Conservation (phyloP, 2,329 filamentous ascomycete genomes). For the Cladophialophora yegresii region DNA sequence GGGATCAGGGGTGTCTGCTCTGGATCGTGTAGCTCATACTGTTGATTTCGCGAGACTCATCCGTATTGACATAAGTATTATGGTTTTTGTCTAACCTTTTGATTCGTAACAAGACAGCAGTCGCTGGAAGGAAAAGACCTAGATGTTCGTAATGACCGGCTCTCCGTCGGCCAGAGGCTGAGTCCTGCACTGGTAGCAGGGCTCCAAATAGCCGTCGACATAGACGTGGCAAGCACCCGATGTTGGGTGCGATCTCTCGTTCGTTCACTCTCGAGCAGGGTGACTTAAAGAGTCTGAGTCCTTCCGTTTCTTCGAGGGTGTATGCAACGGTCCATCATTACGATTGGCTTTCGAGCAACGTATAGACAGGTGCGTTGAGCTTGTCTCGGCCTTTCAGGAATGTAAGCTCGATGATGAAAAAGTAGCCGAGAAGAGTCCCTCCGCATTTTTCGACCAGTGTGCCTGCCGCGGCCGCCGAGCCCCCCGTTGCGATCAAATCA, state of each 20-base stretch:
- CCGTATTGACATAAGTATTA: neutral
- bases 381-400: conserved; percentile 90
- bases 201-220: neutral
- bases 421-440: conserved; percentile 80
- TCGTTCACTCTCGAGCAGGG: neutral
- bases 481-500: conserved; percentile 97
- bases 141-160: neutral
- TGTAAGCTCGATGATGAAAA: conserved; percentile 94
- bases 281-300: neutral
- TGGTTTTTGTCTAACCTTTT: neutral
- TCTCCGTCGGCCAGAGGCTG: neutral
- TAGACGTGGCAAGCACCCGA: neutral
- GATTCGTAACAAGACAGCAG: neutral
- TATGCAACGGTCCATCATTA: conserved; percentile 9
- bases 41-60: neutral
- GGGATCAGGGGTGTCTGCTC: neutral
- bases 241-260: neutral
- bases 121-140: neutral
- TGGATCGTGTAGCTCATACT: neutral
- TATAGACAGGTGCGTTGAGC: conserved; percentile 79
- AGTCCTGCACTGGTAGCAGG: neutral
- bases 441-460: conserved; percentile 83
- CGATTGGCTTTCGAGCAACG: conserved; percentile 69
- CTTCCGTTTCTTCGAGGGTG: neutral
- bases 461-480: conserved; percentile 84